phyloP scores from a whole-genome alignment of 306 rosid genomes.

The Glycyrrhiza uralensis region DNA sequence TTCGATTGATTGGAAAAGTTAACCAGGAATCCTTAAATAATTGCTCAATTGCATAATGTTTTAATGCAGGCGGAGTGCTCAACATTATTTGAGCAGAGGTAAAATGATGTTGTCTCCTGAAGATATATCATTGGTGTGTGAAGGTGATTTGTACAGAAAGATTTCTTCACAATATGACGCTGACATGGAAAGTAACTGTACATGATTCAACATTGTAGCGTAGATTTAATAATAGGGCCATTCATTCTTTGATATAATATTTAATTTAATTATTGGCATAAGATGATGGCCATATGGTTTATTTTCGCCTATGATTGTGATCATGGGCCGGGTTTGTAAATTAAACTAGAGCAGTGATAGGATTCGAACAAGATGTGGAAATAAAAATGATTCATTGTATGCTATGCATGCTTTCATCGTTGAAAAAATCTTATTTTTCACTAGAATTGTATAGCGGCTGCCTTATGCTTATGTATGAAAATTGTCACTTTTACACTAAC shows the following conservation, averaged over 20 bases:
- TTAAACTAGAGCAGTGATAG: not conserved
- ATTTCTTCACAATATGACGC: constrained; percentile 23
- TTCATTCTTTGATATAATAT: not conserved
- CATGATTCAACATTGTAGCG: constrained; percentile 26
- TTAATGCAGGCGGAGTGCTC: constrained; percentile 56
- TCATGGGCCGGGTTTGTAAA: constrained; percentile 22
- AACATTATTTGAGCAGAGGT: constrained; percentile 70
- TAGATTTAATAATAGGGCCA: constrained; percentile 23
- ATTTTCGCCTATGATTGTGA: constrained; percentile 4
- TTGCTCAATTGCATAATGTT: constrained; percentile 20
- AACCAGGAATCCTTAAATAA: not conserved
- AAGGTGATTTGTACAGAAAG: constrained; percentile 40
- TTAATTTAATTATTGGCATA: not conserved
- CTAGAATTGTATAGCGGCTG: not conserved
- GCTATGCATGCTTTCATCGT: not conserved
- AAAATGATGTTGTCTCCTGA: constrained; percentile 51
- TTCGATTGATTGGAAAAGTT: not conserved
- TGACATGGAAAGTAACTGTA: constrained; percentile 27
- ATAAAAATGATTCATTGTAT: not conserved
- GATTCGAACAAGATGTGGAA: not conserved
- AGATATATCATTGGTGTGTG: constrained; percentile 58
- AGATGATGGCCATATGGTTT: not conserved
- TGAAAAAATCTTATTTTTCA: not conserved
- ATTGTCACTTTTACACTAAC: too few relatives aligned
- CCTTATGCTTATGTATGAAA: not conserved